Conservation (phyloP, 306 rosid genomes). For the Acacia melanoxylon region DNA sequence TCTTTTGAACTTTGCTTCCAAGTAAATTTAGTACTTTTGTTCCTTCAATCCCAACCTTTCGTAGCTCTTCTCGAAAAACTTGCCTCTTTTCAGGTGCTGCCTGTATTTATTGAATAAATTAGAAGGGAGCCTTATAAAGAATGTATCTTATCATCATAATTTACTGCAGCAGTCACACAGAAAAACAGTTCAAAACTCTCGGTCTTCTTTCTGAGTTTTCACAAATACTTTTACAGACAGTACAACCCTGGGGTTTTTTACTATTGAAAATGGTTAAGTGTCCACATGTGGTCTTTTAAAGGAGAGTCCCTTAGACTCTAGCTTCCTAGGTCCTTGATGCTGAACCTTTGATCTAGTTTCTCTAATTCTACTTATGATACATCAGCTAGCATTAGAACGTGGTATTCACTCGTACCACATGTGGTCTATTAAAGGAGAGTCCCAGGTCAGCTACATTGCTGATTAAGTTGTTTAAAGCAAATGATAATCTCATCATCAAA, state of each 20-base stretch:
- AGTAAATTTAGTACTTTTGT: slow-evolving; percentile 62
- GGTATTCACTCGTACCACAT: neutral
- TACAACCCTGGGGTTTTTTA: neutral
- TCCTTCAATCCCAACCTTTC: slow-evolving; percentile 63
- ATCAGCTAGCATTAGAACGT: neutral
- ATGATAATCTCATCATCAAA: neutral
- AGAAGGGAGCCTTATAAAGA: neutral
- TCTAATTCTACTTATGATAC: neutral
- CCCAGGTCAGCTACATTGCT: neutral
- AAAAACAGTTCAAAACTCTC: neutral
- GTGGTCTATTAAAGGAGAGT: neutral
- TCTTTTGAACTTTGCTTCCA: slow-evolving; percentile 73
- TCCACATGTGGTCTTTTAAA: too few relatives aligned
- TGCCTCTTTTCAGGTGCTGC: slow-evolving; percentile 70
- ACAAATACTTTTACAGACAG: neutral
- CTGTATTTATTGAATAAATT: slow-evolving; percentile 32
- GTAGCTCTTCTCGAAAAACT: slow-evolving; percentile 57
- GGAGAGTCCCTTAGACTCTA: neutral
- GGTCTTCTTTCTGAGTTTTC: neutral
- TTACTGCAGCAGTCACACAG: neutral
- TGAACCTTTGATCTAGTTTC: too few relatives aligned
- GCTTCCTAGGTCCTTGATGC: too few relatives aligned
- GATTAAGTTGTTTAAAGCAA: neutral
- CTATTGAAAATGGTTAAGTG: neutral
- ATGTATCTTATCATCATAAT: neutral